Conservation (phyloP, 371 early-diverging fungal genomes). For the Lichtheimia hyalospora region DNA sequence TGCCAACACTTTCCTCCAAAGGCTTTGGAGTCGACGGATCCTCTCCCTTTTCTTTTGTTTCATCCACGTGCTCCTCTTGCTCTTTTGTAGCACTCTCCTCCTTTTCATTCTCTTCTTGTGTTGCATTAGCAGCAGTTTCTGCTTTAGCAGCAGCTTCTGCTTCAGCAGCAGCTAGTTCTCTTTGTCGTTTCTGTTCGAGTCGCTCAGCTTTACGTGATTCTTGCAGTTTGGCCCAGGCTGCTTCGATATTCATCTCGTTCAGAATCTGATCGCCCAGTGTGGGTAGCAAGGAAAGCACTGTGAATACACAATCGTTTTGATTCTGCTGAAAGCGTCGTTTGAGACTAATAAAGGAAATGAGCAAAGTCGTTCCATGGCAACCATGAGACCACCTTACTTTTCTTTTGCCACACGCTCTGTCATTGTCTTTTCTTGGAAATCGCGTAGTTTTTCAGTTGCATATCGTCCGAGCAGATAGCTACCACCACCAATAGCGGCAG, state of each 20-base stretch:
- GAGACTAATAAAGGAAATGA: slow-evolving; percentile 52
- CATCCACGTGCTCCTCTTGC: slow-evolving; percentile 2
- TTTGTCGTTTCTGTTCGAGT: slow-evolving; percentile 16
- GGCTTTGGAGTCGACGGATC: neutral
- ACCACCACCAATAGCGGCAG: slow-evolving; percentile 72
- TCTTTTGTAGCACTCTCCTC: slow-evolving; percentile 2
- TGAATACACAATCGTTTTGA: slow-evolving; percentile 87
- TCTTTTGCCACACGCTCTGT: slow-evolving; percentile 70
- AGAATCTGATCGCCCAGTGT: slow-evolving; percentile 78
- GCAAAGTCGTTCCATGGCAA: neutral
- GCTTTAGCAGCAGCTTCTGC: slow-evolving; percentile 19
- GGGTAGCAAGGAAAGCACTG: slow-evolving; percentile 77
- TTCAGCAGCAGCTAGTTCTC: slow-evolving; percentile 11
- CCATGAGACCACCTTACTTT: slow-evolving; percentile 55
- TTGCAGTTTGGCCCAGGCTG: slow-evolving; percentile 67
- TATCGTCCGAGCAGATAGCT: slow-evolving; percentile 75
- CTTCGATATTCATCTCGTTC: slow-evolving; percentile 79
- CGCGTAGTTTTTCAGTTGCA: slow-evolving; percentile 69
- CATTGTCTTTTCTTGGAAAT: slow-evolving; percentile 65
- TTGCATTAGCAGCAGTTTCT: neutral
- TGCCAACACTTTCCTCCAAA: slow-evolving; percentile 29
- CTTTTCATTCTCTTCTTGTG: neutral
- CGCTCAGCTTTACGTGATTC: slow-evolving; percentile 48
- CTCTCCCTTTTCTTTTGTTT: slow-evolving; percentile 4
- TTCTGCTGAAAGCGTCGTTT: slow-evolving; percentile 92